Evolutionary conservation across 768 basidiomycete genomes (phyloP), one percentile per base, ranked within the genome.

Genomic region (Boletus sensibilis): DNA sequence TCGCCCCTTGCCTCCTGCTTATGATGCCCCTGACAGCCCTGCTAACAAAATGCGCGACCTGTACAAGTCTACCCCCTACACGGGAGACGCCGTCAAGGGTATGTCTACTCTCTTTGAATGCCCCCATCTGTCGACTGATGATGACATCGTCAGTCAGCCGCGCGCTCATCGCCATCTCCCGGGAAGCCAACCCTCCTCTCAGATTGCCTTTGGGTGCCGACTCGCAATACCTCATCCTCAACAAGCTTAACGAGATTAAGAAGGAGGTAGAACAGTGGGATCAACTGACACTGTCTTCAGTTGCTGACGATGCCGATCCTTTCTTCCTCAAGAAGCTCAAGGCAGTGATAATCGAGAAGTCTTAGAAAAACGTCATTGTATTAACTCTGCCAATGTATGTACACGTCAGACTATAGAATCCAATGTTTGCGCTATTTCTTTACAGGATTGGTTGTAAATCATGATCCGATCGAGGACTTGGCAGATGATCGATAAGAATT

Each of bases 261-360:
- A 64, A 44, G 33, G 64, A 66, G 0, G 25, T 61, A 1, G 55
- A 66, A 7, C 20, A 58, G 5, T 63, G 58, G 56, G 46, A 60
- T n/a, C 33, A 43, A 16, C n/a, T 65, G 14, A 54, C 53, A 4
- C 14, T 56, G 11, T 63, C 64, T 13, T 39, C 64, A 4, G 64
- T 63, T n/a, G 64, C 61, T 3, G 64, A 66, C 20, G 64, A 66
- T 31, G 56, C 55, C 4, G 64, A 66, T 37, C 64, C 61, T 13
- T 14, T 23, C 7, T 55, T 43, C 29, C 61, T 52, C 45, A 58
- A 60, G 56, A 58, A 53, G 46, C 13, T 63, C 11, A 10, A 20
- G 7, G 14, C 12, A 1, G 27, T 50, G 4, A 3, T 50, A 16
- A 7, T 18, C 4, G 23, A 50, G 2, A 51, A n/a, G 23, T 20